Conservation (phyloP, 2,329 filamentous ascomycete genomes). For the Phyllosticta ampelicida region DNA sequence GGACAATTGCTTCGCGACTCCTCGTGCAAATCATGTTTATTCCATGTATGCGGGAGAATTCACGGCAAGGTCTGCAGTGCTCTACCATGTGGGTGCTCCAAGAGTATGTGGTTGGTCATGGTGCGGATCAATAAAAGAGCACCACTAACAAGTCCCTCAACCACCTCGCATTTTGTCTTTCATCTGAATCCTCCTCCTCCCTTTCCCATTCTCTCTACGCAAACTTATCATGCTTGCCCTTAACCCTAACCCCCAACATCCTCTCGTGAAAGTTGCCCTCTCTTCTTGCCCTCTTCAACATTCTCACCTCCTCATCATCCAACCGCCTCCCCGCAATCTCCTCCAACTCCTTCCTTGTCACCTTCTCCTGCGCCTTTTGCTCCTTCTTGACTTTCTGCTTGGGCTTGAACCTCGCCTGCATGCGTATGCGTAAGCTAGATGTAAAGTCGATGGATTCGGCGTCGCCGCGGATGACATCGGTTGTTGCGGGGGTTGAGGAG, state of each 20-base stretch:
- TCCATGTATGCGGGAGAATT: too few species aligned
- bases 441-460: slow-evolving; percentile 55
- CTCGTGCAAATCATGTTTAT: slow-evolving; percentile 58
- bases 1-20: slow-evolving; percentile 82
- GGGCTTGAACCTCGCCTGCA: slow-evolving; percentile 94
- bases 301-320: slow-evolving; percentile 76
- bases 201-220: too few species aligned
- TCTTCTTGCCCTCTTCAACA: slow-evolving; percentile 67
- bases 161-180: too few species aligned
- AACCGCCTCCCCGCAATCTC: slow-evolving; percentile 64
- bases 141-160: too few species aligned
- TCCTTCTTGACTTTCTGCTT: slow-evolving; percentile 68
- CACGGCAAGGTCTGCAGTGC: too few species aligned
- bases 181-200: too few species aligned
- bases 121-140: too few species aligned
- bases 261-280: slow-evolving; percentile 87
- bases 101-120: too few species aligned
- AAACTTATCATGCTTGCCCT: slow-evolving; percentile 87
- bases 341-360: slow-evolving; percentile 77
- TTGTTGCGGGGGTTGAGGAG: slow-evolving; percentile 19
- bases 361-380: slow-evolving; percentile 72
- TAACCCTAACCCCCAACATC: slow-evolving; percentile 76
- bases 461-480: slow-evolving; percentile 61
- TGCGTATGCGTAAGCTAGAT: slow-evolving; percentile 69
- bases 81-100: too few species aligned